Base-by-base conservation (phyloP, 179 eudicot species). In the Carnegiea gigantea region DNA sequence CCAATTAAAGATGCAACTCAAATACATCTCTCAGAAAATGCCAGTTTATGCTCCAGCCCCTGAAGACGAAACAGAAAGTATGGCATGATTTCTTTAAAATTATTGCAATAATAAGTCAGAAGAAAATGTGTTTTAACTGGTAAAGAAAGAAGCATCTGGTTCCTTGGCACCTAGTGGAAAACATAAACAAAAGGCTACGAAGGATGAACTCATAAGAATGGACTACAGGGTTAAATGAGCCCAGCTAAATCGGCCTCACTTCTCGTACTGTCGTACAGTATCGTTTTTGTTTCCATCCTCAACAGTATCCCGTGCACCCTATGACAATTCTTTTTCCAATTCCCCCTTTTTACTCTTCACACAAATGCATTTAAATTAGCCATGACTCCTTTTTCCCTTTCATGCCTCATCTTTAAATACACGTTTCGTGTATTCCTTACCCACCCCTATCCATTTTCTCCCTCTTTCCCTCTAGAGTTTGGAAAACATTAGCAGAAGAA, bases 381-480 rank as follows among this genome's bases (percentile, higher is more conserved):
- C 40, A 65, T 6, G n/a, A 64, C 70, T 43, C 46, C 74, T 3
- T 40, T 67, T 78, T 44, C 70, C 73, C 59, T 62, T 81, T 83
- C 38, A 71, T 54, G 67, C 70, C 76, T 80, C 68, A 5, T 57
- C 87, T 82, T 82, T 85, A 85, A 76, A 82, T 82, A 85, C 82
- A 82, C 18, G 59, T 54, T 54, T 59, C 9, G 53, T 70, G 36
- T 51, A 67, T 23, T 60, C 79, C 68, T 71, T 77, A 75, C 67
- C 78, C 79, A 75, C 80, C 80, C 82, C 74, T 65, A 38, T 48
- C 30, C 71, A 79, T 76, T 53, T 30, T 73, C 36, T 54, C 9
- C 4, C 43, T 48, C 67, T 44, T 74, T 60, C 65, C 74, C 75
- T 70, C 70, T 82, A 38, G 33, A 36, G 51, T 82, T 76, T 30